Conservation (phyloP, 2,329 filamentous ascomycete genomes). For the Nigrospora sphaerica region DNA sequence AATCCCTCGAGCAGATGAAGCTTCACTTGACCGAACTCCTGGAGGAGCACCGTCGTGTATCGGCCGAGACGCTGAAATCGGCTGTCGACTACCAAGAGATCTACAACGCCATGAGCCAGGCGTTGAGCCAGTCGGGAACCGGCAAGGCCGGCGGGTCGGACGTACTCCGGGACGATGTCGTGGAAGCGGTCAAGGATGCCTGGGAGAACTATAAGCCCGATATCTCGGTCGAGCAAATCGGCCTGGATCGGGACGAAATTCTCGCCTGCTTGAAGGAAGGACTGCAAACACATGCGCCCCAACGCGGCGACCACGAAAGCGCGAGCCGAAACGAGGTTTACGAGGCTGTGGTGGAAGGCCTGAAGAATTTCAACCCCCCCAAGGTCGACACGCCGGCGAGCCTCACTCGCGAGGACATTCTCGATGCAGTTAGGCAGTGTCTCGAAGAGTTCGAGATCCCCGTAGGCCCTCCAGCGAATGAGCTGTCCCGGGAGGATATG, state of each 20-base stretch:
- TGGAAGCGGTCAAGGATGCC: conserved; percentile 80
- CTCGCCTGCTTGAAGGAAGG: conserved; percentile 81
- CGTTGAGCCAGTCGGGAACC: conserved; percentile 55
- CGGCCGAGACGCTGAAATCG: conserved; percentile 55
- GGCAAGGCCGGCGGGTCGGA: conserved; percentile 36
- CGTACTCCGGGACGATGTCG: conserved; percentile 74
- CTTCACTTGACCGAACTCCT: conserved; percentile 77
- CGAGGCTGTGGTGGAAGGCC: conserved; percentile 74
- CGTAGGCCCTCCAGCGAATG: conserved; percentile 47
- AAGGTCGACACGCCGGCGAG: conserved; percentile 59
- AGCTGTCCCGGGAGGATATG: conserved; percentile 56
- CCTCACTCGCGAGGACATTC: conserved; percentile 74
- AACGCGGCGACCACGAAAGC: conserved; percentile 43
- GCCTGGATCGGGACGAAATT: conserved; percentile 84
- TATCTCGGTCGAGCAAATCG: conserved; percentile 83
- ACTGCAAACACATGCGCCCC: conserved; percentile 63
- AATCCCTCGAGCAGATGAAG: conserved; percentile 75
- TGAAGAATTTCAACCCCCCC: conserved; percentile 74
- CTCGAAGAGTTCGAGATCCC: conserved; percentile 79
- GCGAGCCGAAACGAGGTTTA: conserved; percentile 81
- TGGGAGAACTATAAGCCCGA: conserved; percentile 95
- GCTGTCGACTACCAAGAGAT: conserved; percentile 74
- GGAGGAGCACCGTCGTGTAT: conserved; percentile 65
- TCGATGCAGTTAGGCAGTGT: conserved; percentile 77
- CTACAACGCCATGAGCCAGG: conserved; percentile 75